Conservation (phyloP, 495 filamentous ascomycete genomes). For the Gamarada debralockiae region DNA sequence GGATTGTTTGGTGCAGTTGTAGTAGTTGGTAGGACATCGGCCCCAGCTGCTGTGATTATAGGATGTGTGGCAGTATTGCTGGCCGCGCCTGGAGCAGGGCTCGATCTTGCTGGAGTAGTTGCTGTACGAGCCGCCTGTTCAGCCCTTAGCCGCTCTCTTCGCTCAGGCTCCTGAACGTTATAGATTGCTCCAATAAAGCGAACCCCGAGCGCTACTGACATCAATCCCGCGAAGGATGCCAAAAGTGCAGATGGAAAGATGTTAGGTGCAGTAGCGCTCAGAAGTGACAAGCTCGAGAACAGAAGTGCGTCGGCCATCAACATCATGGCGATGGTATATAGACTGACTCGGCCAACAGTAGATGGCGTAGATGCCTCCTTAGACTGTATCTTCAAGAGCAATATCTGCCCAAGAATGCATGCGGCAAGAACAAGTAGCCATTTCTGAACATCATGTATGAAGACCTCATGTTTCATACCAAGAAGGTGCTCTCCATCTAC, state of each 20-base stretch:
- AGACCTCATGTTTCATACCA: conserved; percentile 76
- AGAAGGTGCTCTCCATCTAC: conserved; percentile 62
- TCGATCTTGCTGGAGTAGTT: not conserved
- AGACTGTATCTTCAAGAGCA: conserved; percentile 76
- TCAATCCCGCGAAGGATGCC: conserved; percentile 16
- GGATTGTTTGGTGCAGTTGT: conserved; percentile 31
- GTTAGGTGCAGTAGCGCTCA: conserved; percentile 29
- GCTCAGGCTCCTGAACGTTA: conserved; percentile 79
- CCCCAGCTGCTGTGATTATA: conserved; percentile 18
- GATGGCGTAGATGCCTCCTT: conserved; percentile 94
- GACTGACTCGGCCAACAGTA: conserved; percentile 84
- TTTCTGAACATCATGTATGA: conserved; percentile 58
- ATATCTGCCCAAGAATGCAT: conserved; percentile 65
- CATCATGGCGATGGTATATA: conserved; percentile 82
- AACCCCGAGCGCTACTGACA: conserved; percentile 63
- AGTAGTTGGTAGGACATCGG: conserved; percentile 55
- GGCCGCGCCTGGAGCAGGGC: conserved; percentile 2
- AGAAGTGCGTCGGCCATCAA: conserved; percentile 73
- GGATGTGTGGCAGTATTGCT: not conserved
- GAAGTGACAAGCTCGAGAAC: conserved; percentile 60
- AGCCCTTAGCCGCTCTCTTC: conserved; percentile 53
- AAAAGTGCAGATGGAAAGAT: conserved; percentile 67
- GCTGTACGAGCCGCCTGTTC: conserved; percentile 30
- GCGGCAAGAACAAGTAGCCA: conserved; percentile 64
- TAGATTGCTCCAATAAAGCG: conserved; percentile 87